Conservation (phyloP, 1,284 basidiomycete species). For the Leccinum subatratum region DNA sequence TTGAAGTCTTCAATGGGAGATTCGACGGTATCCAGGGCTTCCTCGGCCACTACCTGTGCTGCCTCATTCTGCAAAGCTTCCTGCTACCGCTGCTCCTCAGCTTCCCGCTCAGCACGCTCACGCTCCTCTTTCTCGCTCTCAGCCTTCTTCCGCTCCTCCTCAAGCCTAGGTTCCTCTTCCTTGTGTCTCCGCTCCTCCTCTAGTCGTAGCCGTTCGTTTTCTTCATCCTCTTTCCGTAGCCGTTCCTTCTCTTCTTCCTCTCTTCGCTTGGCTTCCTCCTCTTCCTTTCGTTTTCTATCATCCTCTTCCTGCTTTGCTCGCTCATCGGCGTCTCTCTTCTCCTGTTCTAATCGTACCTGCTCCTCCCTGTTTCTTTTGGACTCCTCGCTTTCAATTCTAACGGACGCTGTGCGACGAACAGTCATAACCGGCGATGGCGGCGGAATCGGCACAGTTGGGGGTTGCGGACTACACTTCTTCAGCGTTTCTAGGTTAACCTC, state of each 20-base stretch:
- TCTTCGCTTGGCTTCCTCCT: conserved; percentile 33
- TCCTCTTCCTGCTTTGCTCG: conserved; percentile 33
- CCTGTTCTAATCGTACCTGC: conserved; percentile 45
- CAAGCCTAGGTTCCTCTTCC: too few relatives aligned
- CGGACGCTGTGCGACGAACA: conserved; percentile 34
- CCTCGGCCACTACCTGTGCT: too few relatives aligned
- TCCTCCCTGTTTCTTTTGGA: conserved; percentile 50
- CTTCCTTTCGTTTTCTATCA: conserved; percentile 39
- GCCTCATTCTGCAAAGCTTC: too few relatives aligned
- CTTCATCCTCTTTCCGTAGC: conserved; percentile 19
- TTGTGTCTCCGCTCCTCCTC: too few relatives aligned
- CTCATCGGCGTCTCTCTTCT: conserved; percentile 36
- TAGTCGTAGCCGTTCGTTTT: too few relatives aligned
- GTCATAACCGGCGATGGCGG: conserved; percentile 38
- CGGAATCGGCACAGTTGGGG: conserved; percentile 41
- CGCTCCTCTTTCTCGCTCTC: background rate
- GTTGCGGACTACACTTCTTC: conserved; percentile 43
- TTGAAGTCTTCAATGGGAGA: too few relatives aligned
- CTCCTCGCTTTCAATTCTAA: conserved; percentile 56
- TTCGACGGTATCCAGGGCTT: too few relatives aligned
- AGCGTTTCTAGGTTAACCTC: conserved; percentile 56
- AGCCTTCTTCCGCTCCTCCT: conserved; percentile 35
- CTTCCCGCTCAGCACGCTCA: too few relatives aligned
- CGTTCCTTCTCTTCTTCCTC: conserved; percentile 38
- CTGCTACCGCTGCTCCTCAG: too few relatives aligned